Evolutionary conservation across 208 protist species (phyloP).

Genomic region (Herpetomonas samuelpessoai): DNA sequence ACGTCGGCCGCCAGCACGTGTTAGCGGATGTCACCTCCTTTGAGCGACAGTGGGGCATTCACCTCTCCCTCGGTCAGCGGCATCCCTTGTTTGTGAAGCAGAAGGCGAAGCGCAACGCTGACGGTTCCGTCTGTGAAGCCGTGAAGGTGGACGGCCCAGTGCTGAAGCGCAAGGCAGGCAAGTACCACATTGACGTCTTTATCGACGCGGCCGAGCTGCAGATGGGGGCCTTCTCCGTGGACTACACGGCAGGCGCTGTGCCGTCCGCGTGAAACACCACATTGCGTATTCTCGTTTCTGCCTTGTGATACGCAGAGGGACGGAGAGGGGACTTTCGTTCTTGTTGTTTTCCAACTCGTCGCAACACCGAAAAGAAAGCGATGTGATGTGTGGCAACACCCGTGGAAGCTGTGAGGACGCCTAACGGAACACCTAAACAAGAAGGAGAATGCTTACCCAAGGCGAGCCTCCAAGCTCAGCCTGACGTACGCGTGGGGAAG

Average conservation of each 20-base stretch:
- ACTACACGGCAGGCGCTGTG: slow-evolving; percentile 76
- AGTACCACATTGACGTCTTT: slow-evolving; percentile 91
- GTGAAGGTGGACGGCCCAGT: slow-evolving; percentile 65
- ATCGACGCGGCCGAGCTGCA: slow-evolving; percentile 55
- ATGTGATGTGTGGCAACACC: no score
- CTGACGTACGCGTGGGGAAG: no score
- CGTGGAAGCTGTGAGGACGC: no score
- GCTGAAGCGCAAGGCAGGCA: slow-evolving; percentile 82
- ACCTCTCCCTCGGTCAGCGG: slow-evolving; percentile 84
- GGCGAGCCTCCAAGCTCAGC: no score
- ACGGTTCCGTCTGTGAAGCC: slow-evolving; percentile 42
- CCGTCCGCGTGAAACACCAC: no score
- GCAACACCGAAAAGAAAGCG: no score
- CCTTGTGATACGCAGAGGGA: no score
- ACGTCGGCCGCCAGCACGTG: slow-evolving; percentile 66
- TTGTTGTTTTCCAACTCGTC: no score
- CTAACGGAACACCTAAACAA: no score
- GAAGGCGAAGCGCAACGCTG: slow-evolving; percentile 51
- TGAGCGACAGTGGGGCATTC: slow-evolving; percentile 89
- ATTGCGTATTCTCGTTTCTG: background rate
- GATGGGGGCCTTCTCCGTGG: slow-evolving; percentile 54
- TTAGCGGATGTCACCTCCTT: slow-evolving; percentile 89
- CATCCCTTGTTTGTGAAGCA: slow-evolving; percentile 91
- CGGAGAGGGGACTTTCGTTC: no score
- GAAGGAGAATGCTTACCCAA: no score